Evolutionary conservation across 2,329 filamentous ascomycete genomes (phyloP).

Genomic region (Trichoderma oligosporum): DNA sequence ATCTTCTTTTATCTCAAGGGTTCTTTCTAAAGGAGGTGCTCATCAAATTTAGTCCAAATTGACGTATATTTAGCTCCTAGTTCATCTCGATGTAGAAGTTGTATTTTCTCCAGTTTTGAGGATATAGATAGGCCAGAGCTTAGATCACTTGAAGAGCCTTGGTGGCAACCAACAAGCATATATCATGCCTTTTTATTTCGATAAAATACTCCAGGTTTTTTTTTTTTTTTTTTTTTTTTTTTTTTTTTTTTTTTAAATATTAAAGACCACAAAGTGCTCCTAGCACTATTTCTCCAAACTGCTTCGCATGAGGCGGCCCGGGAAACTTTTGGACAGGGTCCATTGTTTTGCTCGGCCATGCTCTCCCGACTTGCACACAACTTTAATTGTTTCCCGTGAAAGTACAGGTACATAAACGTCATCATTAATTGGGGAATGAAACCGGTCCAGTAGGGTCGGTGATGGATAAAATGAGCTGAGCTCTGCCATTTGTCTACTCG

Average conservation of each 20-base stretch:
- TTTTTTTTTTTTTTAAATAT: no score
- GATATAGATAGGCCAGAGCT: not conserved
- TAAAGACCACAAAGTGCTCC: not conserved
- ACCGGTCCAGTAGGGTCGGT: not conserved
- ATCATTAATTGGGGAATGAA: not conserved
- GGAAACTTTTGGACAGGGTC: not conserved
- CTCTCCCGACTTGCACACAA: no score
- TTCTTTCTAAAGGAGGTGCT: no score
- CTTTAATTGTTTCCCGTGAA: not conserved
- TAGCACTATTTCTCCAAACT: not conserved
- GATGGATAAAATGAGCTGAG: not conserved
- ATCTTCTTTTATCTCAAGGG: not conserved
- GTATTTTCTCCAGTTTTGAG: not conserved
- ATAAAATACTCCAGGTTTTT: no score
- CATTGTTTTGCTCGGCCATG: not conserved
- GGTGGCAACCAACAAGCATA: no score
- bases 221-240: no score
- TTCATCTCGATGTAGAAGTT: not conserved
- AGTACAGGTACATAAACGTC: slow-evolving; percentile 1
- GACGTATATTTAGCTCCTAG: not conserved
- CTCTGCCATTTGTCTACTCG: no score
- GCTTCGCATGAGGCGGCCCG: not conserved
- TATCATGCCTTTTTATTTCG: no score
- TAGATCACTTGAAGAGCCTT: not conserved
- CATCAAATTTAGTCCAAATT: no score